These are phyloP conservation scores for Hippophae tibetana DNA, from an alignment of 306 rosid genomes.

Conservation along the genomic window DNA sequence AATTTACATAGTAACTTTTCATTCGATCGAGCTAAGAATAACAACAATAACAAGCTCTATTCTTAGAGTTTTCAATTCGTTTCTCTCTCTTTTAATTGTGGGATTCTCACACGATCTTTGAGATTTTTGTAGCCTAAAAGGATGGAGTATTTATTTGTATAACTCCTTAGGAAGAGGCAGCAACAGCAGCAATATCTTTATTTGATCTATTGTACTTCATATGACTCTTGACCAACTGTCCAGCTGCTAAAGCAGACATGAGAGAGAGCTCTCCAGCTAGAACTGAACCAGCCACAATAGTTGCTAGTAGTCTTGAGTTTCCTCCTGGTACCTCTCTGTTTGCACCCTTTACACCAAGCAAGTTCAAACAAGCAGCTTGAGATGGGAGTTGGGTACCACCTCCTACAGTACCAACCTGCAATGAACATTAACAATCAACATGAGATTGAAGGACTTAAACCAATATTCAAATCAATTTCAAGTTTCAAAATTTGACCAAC, in stretches of 20 bases:
- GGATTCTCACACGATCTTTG: not conserved
- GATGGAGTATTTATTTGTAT: not conserved
- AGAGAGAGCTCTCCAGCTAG: constrained; percentile 92
- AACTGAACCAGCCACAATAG: constrained; percentile 75
- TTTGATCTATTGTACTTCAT: constrained; percentile 90
- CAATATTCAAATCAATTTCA: no score
- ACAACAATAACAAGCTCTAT: not conserved
- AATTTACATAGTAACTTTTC: no score
- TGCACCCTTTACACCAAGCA: constrained; percentile 88
- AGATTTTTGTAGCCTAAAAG: not conserved
- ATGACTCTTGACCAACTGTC: constrained; percentile 84
- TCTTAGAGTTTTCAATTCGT: constrained; percentile 6
- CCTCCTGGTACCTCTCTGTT: constrained; percentile 64
- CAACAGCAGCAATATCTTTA: constrained; percentile 36
- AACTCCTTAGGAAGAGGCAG: constrained; percentile 28
- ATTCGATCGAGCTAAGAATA: no score
- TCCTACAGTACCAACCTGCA: constrained; percentile 90
- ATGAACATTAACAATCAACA: not conserved
- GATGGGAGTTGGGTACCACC: constrained; percentile 97
- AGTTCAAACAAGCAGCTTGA: constrained; percentile 81
- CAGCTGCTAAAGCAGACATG: constrained; percentile 88
- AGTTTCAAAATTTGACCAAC: not conserved
- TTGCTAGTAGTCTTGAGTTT: constrained; percentile 61
- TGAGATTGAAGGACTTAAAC: not conserved
- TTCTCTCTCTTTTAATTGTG: constrained; percentile 6